Evolutionary conservation across 768 basidiomycete genomes (phyloP).

Genomic region (Mycena crocata): DNA sequence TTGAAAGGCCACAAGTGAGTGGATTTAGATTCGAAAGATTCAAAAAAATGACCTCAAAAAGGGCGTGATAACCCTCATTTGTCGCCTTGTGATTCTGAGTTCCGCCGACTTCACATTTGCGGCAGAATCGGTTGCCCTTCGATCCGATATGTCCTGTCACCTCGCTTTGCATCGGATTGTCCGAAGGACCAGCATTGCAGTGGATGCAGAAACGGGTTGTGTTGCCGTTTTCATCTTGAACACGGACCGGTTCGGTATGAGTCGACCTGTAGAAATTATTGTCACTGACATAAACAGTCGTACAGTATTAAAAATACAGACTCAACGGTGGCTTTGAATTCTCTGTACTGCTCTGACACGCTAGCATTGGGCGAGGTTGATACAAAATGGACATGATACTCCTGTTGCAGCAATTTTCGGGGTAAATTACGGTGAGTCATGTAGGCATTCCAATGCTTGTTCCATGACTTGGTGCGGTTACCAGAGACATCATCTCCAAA

Average conservation of each 20-base stretch:
- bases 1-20: too few relatives aligned
- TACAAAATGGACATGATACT: conserved; percentile 4
- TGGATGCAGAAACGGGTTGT: neutral
- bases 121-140: too few relatives aligned
- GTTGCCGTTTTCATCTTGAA: conserved; percentile 9
- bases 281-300: neutral
- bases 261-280: neutral
- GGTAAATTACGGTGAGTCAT: conserved; percentile 7
- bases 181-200: conserved; percentile 30
- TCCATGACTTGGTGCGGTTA: conserved; percentile 9
- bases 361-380: conserved; percentile 6
- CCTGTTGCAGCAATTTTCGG: conserved; percentile 3
- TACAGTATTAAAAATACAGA: neutral
- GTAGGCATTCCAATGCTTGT: conserved; percentile 12
- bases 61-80: too few relatives aligned
- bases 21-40: too few relatives aligned
- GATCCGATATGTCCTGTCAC: too few relatives aligned
- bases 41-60: too few relatives aligned
- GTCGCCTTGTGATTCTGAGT: too few relatives aligned
- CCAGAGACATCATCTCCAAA: conserved; percentile 1
- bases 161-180: conserved; percentile 56
- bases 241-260: conserved; percentile 1
- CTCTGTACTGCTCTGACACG: conserved; percentile 6
- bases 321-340: conserved; percentile 5
- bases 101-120: too few relatives aligned